These are phyloP conservation scores for Stachybotrys chlorohalonatus DNA, from an alignment of 2,329 filamentous ascomycete genomes.

Conservation along the genomic window DNA sequence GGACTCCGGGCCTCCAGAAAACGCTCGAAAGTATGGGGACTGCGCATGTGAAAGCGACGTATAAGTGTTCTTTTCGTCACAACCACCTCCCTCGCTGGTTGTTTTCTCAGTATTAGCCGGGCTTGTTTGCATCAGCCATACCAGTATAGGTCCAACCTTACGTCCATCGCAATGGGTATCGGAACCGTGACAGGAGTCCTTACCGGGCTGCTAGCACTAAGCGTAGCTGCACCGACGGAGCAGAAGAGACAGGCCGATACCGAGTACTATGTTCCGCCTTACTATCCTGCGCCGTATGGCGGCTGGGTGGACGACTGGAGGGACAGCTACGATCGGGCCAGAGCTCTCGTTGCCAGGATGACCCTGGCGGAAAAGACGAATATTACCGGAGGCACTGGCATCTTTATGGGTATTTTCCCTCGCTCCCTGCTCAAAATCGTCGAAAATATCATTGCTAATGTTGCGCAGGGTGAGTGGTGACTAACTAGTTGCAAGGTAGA, in stretches of 20 bases:
- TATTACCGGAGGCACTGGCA: conserved; percentile 61
- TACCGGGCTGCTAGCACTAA: neutral
- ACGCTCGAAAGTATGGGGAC: neutral
- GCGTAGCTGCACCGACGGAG: neutral
- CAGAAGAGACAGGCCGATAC: neutral
- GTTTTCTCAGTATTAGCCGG: neutral
- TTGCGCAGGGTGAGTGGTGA: neutral
- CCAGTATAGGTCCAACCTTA: neutral
- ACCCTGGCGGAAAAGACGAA: conserved; percentile 76
- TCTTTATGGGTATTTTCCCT: conserved; percentile 51
- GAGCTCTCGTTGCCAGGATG: conserved; percentile 61
- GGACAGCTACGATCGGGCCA: conserved; percentile 61
- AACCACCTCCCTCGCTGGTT: neutral
- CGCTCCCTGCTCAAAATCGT: neutral
- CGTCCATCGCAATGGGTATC: neutral
- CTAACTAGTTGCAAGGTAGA: neutral
- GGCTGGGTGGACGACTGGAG: conserved; percentile 63
- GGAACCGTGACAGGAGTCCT: neutral
- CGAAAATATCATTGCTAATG: neutral
- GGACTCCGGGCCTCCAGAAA: neutral
- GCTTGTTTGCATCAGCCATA: neutral
- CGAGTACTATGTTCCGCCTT: conserved; percentile 37
- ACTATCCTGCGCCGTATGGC: conserved; percentile 64
- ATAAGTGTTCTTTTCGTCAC: neutral
- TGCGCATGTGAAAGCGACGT: neutral